These are phyloP conservation scores for Rosa chinensis DNA, from an alignment of 306 rosid species.

Conservation along the genomic window DNA sequence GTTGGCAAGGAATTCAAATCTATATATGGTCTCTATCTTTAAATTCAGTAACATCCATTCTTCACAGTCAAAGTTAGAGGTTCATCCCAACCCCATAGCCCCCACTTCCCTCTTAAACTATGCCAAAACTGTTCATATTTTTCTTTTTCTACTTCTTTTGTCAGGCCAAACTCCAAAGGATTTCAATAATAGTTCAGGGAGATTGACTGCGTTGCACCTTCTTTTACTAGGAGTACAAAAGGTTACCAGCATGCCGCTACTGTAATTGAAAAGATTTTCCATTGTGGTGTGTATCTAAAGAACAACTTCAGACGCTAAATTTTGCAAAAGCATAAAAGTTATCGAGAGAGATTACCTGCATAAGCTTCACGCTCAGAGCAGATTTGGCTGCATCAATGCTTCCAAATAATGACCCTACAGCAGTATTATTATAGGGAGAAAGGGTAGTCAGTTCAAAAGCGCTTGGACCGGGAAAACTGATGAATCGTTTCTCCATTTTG, in stretches of 20 bases:
- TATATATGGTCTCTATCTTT: neutral
- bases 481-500: neutral
- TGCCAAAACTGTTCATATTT: neutral
- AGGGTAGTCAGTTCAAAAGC: neutral
- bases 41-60: neutral
- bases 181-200: neutral
- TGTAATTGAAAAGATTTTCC: neutral
- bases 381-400: conserved; percentile 67
- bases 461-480: neutral
- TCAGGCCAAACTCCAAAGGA: neutral
- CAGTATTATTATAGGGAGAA: conserved; percentile 10
- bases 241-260: neutral
- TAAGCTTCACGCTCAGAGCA: conserved; percentile 68
- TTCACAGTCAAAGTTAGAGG: neutral
- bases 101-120: neutral
- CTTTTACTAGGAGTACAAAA: neutral
- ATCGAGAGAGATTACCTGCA: conserved; percentile 62
- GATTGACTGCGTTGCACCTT: neutral
- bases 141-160: neutral
- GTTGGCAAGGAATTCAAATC: neutral
- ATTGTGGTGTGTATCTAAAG: neutral
- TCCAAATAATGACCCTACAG: conserved; percentile 83
- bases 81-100: neutral
- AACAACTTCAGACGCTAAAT: neutral
- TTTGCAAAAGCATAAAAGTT: neutral